phyloP scores from a whole-genome alignment of 2,329 filamentous ascomycete species.

The Trichoderma sp. region DNA sequence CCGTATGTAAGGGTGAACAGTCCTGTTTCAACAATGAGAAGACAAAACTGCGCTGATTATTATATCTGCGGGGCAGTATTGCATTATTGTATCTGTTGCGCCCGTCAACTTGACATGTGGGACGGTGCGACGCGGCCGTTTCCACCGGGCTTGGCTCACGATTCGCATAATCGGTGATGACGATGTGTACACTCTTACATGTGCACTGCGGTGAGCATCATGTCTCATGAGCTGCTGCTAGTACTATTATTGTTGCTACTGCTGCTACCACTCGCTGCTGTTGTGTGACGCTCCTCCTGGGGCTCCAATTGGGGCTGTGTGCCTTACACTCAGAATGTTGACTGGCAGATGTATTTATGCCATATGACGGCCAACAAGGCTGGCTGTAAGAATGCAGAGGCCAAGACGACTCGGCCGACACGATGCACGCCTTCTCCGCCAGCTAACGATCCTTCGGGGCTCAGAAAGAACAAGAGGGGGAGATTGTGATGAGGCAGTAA shows the following conservation, averaged over 20 bases:
- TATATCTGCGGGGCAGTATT: background rate
- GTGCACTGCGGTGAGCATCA: background rate
- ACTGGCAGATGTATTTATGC: background rate
- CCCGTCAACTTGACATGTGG: background rate
- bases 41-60: background rate
- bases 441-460: background rate
- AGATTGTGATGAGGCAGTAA: background rate
- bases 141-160: background rate
- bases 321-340: background rate
- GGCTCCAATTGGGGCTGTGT: background rate
- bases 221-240: background rate
- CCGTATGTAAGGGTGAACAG: background rate
- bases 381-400: background rate
- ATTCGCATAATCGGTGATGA: background rate
- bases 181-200: background rate
- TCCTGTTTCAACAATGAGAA: background rate
- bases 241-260: too few species aligned
- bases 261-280: background rate
- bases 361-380: background rate
- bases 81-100: background rate
- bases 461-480: background rate
- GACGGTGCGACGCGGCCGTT: conserved; percentile 5
- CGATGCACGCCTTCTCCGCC: background rate
- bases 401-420: background rate
- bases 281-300: background rate